These are phyloP conservation scores for Odonthalia washingtoniensis DNA, from an alignment of 31 red algal species.

Conservation along the genomic window DNA sequence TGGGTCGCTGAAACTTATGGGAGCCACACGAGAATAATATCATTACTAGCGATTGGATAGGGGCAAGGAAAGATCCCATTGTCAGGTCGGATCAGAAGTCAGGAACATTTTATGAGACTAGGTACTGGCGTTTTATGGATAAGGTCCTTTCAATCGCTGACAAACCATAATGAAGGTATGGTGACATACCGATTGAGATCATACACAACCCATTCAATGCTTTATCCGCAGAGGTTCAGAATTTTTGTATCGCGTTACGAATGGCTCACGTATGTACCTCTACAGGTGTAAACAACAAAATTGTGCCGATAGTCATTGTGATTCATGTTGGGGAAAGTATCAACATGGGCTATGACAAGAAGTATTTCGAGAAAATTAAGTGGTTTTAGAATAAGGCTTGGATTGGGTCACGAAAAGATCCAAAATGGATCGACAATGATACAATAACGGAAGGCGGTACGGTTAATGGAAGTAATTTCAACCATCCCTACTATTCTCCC, in stretches of 20 bases:
- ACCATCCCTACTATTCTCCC: neutral
- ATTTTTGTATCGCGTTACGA: neutral
- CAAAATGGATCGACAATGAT: constrained; percentile 15
- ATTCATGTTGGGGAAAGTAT: constrained; percentile 26
- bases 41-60: neutral
- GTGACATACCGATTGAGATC: neutral
- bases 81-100: neutral
- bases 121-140: neutral
- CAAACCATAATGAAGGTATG: neutral
- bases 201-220: neutral
- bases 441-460: neutral
- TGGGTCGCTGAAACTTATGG: neutral
- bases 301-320: constrained; percentile 38
- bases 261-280: neutral
- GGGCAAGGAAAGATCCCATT: neutral
- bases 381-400: constrained; percentile 34
- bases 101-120: neutral
- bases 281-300: constrained; percentile 30
- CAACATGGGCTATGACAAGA: constrained; percentile 44
- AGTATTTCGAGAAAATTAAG: constrained; percentile 26
- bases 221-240: neutral
- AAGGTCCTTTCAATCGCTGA: too few species aligned
- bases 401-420: neutral
- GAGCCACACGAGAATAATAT: neutral
- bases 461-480: neutral